Evolutionary conservation across 78 protist genomes (phyloP).

Genomic region (Chrysochromulina tobinii): DNA sequence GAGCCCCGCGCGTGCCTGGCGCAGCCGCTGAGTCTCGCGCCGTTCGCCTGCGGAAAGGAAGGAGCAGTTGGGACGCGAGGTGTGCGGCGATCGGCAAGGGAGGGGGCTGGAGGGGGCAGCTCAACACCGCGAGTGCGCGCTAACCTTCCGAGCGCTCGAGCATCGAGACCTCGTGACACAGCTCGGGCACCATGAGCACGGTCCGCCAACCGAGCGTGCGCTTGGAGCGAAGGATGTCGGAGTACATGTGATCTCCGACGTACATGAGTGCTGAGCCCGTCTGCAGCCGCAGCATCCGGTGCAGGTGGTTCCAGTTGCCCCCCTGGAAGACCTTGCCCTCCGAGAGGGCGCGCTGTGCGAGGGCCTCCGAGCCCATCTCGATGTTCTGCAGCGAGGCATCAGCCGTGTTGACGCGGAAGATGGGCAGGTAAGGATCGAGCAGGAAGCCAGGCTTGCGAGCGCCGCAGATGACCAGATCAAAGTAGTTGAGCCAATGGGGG

Average conservation of each 20-base stretch:
- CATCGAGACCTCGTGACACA: slow-evolving; percentile 10
- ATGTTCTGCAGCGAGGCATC: slow-evolving; percentile 1
- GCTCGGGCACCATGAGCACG: slow-evolving; percentile 56
- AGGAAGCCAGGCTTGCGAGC: slow-evolving; percentile 51
- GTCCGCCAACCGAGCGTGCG: slow-evolving; percentile 51
- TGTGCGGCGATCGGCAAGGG: too few relatives aligned
- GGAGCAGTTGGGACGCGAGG: too few relatives aligned
- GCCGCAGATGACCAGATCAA: slow-evolving; percentile 39
- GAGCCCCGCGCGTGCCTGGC: too few relatives aligned
- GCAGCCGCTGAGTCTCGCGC: too few relatives aligned
- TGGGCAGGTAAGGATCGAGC: slow-evolving; percentile 18
- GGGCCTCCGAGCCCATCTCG: neutral
- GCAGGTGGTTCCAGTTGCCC: slow-evolving; percentile 52
- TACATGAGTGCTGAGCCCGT: slow-evolving; percentile 6
- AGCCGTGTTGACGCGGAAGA: slow-evolving; percentile 16
- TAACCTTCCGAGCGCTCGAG: too few relatives aligned
- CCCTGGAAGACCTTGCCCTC: slow-evolving; percentile 38
- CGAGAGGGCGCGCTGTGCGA: neutral
- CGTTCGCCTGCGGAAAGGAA: too few relatives aligned
- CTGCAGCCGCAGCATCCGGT: slow-evolving; percentile 4
- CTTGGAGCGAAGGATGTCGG: slow-evolving; percentile 38
- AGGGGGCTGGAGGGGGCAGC: too few relatives aligned
- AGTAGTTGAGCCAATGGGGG: neutral
- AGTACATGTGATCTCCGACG: slow-evolving; percentile 55
- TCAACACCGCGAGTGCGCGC: too few relatives aligned